Conservation (phyloP, 1,284 basidiomycete genomes). For the Termitomyces sp. region DNA sequence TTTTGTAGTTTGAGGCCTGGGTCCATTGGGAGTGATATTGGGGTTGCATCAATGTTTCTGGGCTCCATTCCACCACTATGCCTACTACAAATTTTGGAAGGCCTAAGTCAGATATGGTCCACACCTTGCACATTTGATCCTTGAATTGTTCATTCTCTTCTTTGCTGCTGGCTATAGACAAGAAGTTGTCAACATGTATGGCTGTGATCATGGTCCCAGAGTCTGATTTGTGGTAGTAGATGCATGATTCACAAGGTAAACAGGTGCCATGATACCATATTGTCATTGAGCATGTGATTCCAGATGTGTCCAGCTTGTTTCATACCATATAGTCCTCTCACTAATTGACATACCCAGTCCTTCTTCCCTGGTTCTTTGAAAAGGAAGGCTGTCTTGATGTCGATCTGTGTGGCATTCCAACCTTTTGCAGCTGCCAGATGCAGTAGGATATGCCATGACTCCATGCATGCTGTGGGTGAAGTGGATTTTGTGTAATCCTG, state of each 20-base stretch:
- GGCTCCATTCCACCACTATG: no score
- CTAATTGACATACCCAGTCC: background rate
- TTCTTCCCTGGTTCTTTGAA: background rate
- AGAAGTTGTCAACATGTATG: background rate
- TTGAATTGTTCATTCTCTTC: no score
- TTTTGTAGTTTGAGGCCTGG: no score
- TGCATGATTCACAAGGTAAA: background rate
- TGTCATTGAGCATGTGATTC: background rate
- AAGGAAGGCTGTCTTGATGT: background rate
- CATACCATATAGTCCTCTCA: background rate
- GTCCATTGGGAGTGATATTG: no score
- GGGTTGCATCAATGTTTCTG: no score
- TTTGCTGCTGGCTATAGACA: no score
- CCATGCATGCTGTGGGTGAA: no score
- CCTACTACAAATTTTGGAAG: no score
- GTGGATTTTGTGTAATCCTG: no score
- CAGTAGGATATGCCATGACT: background rate
- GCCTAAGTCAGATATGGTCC: no score
- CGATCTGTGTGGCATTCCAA: background rate
- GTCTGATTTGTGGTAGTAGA: background rate
- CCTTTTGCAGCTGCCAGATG: background rate
- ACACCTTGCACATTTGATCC: no score
- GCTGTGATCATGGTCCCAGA: background rate
- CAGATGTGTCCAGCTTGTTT: background rate
- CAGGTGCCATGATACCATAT: background rate